Evolutionary conservation across 192 early-diverging fungal genomes (phyloP), one percentile per base, ranked within the genome.

Genomic region (Coemansia sp.): DNA sequence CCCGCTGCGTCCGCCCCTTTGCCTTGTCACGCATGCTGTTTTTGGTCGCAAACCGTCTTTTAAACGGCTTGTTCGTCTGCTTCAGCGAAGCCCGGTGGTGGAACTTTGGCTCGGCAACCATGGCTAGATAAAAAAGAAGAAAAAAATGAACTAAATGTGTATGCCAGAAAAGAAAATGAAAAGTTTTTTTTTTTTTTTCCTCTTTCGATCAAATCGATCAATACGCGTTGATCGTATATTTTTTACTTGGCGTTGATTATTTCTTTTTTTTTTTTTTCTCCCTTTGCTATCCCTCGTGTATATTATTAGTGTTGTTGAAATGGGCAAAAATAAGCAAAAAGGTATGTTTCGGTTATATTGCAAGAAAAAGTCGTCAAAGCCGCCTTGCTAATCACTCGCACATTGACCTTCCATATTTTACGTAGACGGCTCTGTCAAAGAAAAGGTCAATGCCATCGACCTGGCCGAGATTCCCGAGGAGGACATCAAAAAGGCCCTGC

Each of bases 21-120:
- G 82, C 81, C 61, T 88, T 86, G 58, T 90, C 90, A 64, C 91
- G 89, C 38, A 92, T 61, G 11, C 76, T 67, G 35, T 90, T 87
- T 63, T 97, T 98, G 0, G 92, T 83, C 19, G 91, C 84, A 84
- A 92, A 90, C 65, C 90, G 88, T 9, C 91, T 92, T 81, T 98
- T 98, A 88, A 98, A 98, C 55, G 88, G 86, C 77, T 97, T 98
- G 87, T 98, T 95, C 63, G 82, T 84, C 78, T 95, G 92, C 82
- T 94, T 96, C 54, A 93, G 82, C 26, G 86, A 82, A 57, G 92
- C 83, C 35, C 92, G 76, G 68, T 92, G 87, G 70, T 89, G 87
- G 55, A 84, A 84, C 60, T 50, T 50, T 50, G 10, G 46, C 24
- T 50, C 46, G 46, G 46, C 41, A 8, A 19, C 41, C 41, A 43